A percentile compares a stretch with the other conserved stretches of the same genome.
phyloP scores from a whole-genome alignment of 2,329 filamentous ascomycete genomes.

The Pseudogymnoascus sp. region DNA sequence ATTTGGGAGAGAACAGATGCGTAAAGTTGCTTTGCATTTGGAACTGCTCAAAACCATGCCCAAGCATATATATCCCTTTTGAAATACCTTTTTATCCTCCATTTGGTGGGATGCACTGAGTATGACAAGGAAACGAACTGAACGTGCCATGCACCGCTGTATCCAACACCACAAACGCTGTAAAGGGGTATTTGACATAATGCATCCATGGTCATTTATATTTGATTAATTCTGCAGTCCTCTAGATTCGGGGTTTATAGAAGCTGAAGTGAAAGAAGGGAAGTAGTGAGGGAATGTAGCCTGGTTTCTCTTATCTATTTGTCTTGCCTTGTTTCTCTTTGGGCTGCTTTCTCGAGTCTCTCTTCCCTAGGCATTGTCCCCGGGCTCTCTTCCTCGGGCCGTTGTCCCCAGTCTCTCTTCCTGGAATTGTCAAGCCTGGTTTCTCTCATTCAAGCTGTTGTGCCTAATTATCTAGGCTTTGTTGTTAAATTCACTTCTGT shows the following conservation, averaged over 20 bases:
- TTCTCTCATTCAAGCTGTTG: background rate
- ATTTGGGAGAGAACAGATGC: background rate
- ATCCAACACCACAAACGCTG: background rate
- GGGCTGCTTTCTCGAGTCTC: too few relatives aligned
- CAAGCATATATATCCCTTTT: background rate
- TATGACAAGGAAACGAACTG: background rate
- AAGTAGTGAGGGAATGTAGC: background rate
- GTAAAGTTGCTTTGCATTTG: background rate
- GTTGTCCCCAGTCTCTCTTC: background rate
- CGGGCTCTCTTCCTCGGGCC: too few relatives aligned
- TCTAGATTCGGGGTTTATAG: background rate
- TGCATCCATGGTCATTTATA: background rate
- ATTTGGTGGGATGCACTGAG: background rate
- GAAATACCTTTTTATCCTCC: background rate
- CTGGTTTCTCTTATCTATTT: background rate
- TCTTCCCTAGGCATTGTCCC: too few relatives aligned
- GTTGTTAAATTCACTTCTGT: background rate
- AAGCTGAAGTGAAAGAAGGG: background rate
- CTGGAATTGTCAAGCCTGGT: background rate
- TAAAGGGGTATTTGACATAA: background rate
- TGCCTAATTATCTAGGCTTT: background rate
- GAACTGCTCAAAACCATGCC: background rate
- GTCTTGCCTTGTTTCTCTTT: background rate
- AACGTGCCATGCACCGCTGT: background rate
- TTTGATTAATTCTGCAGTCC: background rate